Percentiles rank a stretch among this genome's conserved stretches.
phyloP scores from a whole-genome alignment of 2,329 filamentous ascomycete genomes.

The Geosmithia morbida region DNA sequence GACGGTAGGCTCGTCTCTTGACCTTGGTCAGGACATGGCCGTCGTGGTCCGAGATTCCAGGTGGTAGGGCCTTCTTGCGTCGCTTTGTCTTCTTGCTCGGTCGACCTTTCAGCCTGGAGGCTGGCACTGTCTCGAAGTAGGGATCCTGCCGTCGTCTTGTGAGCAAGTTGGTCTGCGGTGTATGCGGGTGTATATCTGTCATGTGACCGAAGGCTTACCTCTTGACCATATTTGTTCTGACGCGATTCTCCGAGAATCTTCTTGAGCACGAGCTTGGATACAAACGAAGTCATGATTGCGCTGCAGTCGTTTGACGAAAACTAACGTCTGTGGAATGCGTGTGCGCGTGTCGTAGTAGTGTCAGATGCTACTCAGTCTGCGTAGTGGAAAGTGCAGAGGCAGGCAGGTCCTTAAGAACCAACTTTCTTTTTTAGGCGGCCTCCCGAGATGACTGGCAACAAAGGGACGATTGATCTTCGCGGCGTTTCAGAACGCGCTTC shows the following conservation, averaged over 20 bases:
- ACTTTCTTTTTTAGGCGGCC: neutral
- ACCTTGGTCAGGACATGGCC: constrained; percentile 71
- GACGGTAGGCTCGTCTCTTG: constrained; percentile 69
- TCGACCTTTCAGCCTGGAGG: constrained; percentile 52
- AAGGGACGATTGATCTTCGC: neutral
- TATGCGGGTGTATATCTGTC: neutral
- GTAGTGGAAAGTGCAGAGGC: neutral
- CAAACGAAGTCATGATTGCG: constrained; percentile 31
- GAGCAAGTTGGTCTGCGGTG: neutral
- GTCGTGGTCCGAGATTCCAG: constrained; percentile 73
- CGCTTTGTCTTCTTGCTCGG: constrained; percentile 52
- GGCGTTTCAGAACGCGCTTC: neutral
- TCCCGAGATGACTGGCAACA: neutral
- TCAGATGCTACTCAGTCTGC: neutral
- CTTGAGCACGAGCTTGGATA: constrained; percentile 40
- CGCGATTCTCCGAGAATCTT: constrained; percentile 41
- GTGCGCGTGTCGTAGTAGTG: neutral
- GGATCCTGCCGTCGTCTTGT: constrained; percentile 49
- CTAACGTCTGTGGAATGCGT: neutral
- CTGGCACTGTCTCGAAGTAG: constrained; percentile 71
- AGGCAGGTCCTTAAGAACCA: neutral
- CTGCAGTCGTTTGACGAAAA: neutral
- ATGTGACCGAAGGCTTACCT: constrained; percentile 21
- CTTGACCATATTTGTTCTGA: constrained; percentile 42
- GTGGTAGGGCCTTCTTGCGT: constrained; percentile 70